Percentiles rank a stretch among this genome's conserved stretches.
phyloP scores from a whole-genome alignment of 2,329 filamentous ascomycete genomes.

The Hypoxylon rubiginosum region DNA sequence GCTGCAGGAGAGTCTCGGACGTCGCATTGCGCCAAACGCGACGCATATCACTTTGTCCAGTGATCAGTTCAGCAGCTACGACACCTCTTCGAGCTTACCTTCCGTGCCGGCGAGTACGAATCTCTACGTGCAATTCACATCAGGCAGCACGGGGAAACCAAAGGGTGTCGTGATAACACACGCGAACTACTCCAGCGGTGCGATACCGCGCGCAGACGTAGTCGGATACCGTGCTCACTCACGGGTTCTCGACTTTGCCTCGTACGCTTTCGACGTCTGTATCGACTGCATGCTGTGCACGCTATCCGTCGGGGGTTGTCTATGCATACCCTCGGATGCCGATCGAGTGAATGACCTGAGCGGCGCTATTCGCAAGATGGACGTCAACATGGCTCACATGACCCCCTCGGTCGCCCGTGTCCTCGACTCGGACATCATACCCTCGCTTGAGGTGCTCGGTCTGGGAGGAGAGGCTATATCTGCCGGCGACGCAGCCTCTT shows the following conservation, averaged over 20 bases:
- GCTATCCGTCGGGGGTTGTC: slow-evolving; percentile 62
- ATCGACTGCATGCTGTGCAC: slow-evolving; percentile 69
- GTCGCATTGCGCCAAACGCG: slow-evolving; percentile 54
- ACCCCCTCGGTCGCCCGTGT: slow-evolving; percentile 65
- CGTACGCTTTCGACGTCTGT: slow-evolving; percentile 69
- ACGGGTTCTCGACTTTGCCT: slow-evolving; percentile 63
- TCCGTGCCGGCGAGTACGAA: slow-evolving; percentile 59
- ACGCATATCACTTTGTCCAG: slow-evolving; percentile 53
- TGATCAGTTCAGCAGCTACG: slow-evolving; percentile 42
- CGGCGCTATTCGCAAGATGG: slow-evolving; percentile 59
- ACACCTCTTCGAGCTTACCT: slow-evolving; percentile 36
- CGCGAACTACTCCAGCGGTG: slow-evolving; percentile 61
- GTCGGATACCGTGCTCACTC: slow-evolving; percentile 59
- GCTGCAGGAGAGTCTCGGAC: slow-evolving; percentile 55
- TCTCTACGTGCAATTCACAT: slow-evolving; percentile 73
- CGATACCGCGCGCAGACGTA: slow-evolving; percentile 57
- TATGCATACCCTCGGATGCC: slow-evolving; percentile 68
- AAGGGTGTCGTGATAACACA: slow-evolving; percentile 71
- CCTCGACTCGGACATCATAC: slow-evolving; percentile 61
- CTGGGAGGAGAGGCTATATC: slow-evolving; percentile 68
- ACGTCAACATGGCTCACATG: slow-evolving; percentile 64
- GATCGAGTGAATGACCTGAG: slow-evolving; percentile 66
- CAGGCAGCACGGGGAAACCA: slow-evolving; percentile 73
- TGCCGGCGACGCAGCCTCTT: slow-evolving; percentile 61
- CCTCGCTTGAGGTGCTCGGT: slow-evolving; percentile 61